Evolutionary conservation across 768 basidiomycete genomes (phyloP).

Genomic region (Trametes coccinea): DNA sequence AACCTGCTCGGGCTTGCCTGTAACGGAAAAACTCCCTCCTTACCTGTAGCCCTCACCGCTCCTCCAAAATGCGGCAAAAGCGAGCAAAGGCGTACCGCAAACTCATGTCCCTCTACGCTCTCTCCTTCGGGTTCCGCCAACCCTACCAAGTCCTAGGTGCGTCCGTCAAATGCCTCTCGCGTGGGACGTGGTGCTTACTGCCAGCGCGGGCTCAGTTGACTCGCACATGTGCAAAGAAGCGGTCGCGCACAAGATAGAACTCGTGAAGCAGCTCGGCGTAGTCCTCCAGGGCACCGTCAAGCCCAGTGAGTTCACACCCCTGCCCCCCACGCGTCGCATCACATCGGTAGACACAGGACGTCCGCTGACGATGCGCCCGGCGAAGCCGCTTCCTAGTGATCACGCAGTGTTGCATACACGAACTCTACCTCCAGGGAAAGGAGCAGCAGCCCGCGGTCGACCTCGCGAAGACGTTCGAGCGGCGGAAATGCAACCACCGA

Average conservation of each 20-base stretch:
- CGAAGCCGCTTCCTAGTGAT: slow-evolving; percentile 78
- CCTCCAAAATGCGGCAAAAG: slow-evolving; percentile 80
- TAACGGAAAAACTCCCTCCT: no score
- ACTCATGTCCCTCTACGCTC: slow-evolving; percentile 87
- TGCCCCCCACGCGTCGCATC: not conserved
- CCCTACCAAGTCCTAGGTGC: slow-evolving; percentile 92
- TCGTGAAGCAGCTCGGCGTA: slow-evolving; percentile 69
- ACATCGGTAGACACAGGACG: not conserved
- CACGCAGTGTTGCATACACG: slow-evolving; percentile 95
- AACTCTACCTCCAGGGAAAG: slow-evolving; percentile 84
- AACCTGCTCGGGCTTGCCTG: no score
- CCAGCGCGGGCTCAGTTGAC: slow-evolving; percentile 57
- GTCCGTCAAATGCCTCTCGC: slow-evolving; percentile 12
- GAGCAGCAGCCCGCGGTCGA: slow-evolving; percentile 75
- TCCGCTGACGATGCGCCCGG: slow-evolving; percentile 30
- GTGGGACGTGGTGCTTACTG: not conserved
- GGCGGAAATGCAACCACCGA: slow-evolving; percentile 92
- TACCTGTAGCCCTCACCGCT: not conserved
- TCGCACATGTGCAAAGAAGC: slow-evolving; percentile 77
- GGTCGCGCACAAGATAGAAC: slow-evolving; percentile 68
- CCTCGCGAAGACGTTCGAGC: slow-evolving; percentile 90
- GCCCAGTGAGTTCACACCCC: slow-evolving; percentile 66
- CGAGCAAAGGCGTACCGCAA: slow-evolving; percentile 93
- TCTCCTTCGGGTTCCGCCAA: slow-evolving; percentile 87
- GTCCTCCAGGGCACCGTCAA: slow-evolving; percentile 89